Conservation (phyloP, 2,329 filamentous ascomycete species). For the Teratosphaeria destructans region DNA sequence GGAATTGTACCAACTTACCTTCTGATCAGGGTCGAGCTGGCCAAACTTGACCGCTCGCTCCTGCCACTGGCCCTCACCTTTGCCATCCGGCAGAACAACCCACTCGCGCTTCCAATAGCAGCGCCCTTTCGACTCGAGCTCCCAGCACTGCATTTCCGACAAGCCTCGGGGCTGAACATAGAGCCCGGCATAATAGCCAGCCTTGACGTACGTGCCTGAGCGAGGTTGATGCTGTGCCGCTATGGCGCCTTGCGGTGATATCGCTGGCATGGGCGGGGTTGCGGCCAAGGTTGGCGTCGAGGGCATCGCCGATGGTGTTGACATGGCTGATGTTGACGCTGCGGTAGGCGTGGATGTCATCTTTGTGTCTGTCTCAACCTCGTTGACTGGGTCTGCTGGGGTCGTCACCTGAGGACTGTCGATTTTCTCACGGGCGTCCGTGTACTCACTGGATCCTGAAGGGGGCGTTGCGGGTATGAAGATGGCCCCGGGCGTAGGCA, state of each 20-base stretch:
- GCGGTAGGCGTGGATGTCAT: not conserved
- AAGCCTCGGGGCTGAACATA: not conserved
- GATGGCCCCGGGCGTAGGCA: not conserved
- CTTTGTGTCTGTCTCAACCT: not conserved
- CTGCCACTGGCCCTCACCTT: not conserved
- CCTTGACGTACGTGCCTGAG: not conserved
- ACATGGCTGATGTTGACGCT: not conserved
- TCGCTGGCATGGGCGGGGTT: not conserved
- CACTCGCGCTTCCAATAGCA: not conserved
- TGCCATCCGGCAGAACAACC: not conserved
- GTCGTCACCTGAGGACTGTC: not conserved
- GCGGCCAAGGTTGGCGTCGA: not conserved
- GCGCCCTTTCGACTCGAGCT: not conserved
- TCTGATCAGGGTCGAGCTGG: not conserved
- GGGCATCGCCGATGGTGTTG: not conserved
- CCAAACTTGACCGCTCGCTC: not conserved
- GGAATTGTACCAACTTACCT: not conserved
- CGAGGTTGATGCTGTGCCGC: not conserved
- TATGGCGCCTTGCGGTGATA: not conserved
- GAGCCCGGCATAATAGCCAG: not conserved
- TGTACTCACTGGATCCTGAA: not conserved
- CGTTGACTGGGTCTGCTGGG: not conserved
- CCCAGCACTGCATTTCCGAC: not conserved
- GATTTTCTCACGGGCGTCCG: not conserved
- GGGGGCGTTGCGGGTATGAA: not conserved